These are phyloP conservation scores for Prunus salicina DNA, from an alignment of 306 rosid genomes.

Conservation along the genomic window DNA sequence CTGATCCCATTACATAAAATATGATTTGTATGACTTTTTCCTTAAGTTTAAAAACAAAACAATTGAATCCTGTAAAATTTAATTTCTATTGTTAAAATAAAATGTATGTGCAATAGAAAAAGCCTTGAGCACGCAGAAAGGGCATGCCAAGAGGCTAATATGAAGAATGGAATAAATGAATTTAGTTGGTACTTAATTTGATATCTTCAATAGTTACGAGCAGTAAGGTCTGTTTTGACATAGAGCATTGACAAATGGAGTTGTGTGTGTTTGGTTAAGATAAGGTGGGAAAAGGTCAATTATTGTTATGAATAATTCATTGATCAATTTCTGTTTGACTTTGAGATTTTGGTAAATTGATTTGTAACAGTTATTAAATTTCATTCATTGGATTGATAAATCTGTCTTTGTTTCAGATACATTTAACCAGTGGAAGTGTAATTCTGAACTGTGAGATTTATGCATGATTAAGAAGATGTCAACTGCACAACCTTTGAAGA, in stretches of 20 bases:
- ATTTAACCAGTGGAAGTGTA: conserved; percentile 2
- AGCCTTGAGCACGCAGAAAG: neutral
- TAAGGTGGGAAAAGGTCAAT: neutral
- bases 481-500: conserved; percentile 37
- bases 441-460: conserved; percentile 8
- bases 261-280: neutral
- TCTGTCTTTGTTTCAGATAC: neutral
- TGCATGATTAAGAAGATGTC: conserved; percentile 42
- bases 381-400: neutral
- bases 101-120: neutral
- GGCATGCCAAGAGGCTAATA: neutral
- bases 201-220: neutral
- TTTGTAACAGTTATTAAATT: neutral
- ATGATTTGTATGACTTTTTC: neutral
- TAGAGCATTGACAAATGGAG: neutral
- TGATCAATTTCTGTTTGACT: neutral
- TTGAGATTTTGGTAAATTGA: neutral
- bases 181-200: neutral
- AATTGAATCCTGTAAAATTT: neutral
- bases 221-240: neutral
- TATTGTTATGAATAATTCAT: neutral
- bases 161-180: neutral
- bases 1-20: too few relatives aligned
- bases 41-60: too few relatives aligned
- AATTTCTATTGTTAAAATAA: too few relatives aligned